These are phyloP conservation scores for Microbotryomycetes sp. DNA, from an alignment of 1,284 basidiomycete species.

Conservation along the genomic window DNA sequence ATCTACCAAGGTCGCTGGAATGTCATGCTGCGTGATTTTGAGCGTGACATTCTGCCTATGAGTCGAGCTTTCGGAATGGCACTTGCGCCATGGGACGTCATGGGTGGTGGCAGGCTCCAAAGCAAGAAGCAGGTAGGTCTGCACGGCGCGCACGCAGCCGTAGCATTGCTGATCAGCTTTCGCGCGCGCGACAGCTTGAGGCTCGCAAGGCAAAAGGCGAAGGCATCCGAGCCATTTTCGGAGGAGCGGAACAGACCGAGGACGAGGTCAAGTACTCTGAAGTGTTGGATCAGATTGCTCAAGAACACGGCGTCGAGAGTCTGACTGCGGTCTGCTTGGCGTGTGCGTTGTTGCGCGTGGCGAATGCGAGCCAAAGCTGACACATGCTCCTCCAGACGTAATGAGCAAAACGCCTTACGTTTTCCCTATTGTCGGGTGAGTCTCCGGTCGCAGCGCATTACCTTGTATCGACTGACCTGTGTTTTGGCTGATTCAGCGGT, in stretches of 20 bases:
- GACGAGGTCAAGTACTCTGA: not conserved
- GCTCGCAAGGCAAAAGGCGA: constrained; percentile 46
- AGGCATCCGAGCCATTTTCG: constrained; percentile 38
- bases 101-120: constrained; percentile 48
- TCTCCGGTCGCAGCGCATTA: not conserved
- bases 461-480: not conserved
- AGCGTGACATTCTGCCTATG: constrained; percentile 59
- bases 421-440: not conserved
- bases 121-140: constrained; percentile 20
- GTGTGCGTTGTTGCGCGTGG: not conserved
- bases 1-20: constrained; percentile 55
- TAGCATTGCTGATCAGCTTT: not conserved
- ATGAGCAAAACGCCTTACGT: not conserved
- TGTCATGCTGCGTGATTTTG: constrained; percentile 49
- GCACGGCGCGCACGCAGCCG: too few relatives aligned
- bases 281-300: not conserved
- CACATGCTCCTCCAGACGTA: not conserved
- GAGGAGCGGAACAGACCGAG: constrained; percentile 41
- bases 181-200: constrained; percentile 40
- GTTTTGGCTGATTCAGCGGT: not conserved
- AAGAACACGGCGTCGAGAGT: not conserved
- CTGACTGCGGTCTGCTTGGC: not conserved
- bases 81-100: constrained; percentile 48
- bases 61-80: constrained; percentile 46
- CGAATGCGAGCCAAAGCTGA: not conserved